Evolutionary conservation across 352 stramenopile genomes (phyloP), one percentile per base, ranked within the genome.

Genomic region (Poterioochromonas sp.): DNA sequence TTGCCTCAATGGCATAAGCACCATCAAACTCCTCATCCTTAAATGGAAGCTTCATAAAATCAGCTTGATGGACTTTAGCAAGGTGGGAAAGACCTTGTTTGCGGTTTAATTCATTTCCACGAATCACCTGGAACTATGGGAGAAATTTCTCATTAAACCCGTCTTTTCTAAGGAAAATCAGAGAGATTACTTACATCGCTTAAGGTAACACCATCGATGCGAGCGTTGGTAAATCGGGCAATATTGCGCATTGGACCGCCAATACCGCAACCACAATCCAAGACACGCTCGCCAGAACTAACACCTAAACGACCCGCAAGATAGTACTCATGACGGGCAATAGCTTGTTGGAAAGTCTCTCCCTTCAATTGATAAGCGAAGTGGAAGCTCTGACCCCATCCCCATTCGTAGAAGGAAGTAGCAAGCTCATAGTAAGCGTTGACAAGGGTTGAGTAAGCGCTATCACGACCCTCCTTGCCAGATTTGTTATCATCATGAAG

Each of bases 1-100:
- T 93, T 15, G 90, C 88, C 80, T 94, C 89, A 81, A 93, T 92
- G 29, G 88, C 90, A 83, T 94, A 94, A 2, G 88, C 89, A 20
- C 71, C 88, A 82, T 94, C 88, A 76, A 92, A 94, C 37, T 58
- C 84, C 34, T 80, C 79, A 51, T 87, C 83, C 32, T 87, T 81
- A 83, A 93, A 94, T 8, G 87, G 87, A 74, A 93, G 77, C 20
- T 92, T 79, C 88, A 93, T 92, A 79, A 94, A 94, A 80, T 93
- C 88, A 47, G 87, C 88, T 82, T 94, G 85, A 5, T 91, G 80
- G 26, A 79, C 82, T 41, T 85, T 78, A 53, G 81, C 35, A 73
- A 32, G 20, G 80, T 73, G 2, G 20, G 8, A 47, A 35, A 88
- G 69, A 35, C 82, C 78, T 49, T 84, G 82, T 51, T 83, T 53